Base-by-base conservation (phyloP, 1,284 basidiomycete genomes). In the Mycosarcoma mackinlayi region DNA sequence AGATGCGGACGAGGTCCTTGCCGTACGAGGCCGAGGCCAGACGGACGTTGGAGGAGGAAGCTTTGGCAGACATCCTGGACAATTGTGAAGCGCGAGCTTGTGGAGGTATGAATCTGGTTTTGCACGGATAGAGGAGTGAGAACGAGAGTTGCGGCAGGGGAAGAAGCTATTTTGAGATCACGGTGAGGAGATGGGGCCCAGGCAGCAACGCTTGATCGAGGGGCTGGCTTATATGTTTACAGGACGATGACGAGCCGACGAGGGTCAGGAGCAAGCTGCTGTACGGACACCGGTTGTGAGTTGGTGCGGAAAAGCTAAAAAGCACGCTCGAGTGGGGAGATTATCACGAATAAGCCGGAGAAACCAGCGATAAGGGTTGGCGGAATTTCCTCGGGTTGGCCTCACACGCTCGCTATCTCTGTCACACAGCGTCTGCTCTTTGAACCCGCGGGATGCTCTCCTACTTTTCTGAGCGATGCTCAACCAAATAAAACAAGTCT, bases 1-100 rank as follows among this genome's bases (percentile, higher is more conserved):
- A 63, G 46, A 79, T 51, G 45, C 76, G 73, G 37, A 79, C 77
- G 47, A 76, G 62, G 39, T 75, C 73, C 65, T 79, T 79, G 55
- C 77, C 77, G 61, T 79, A 79, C 23, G 71, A 68, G 41, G 68
- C 52, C 23, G 69, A 64, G 3, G 64, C 59, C 37, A 77, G 75
- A 14, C 54, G 59, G 24, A 72, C 73, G 48, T 50, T 66, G 19
- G 68, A 72, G 16, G 68, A 56, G n/a, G 68, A 72, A 31, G 67
- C 62, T 44, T 71, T 71, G 46, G 53, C 27, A 16, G 67, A 65
- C 67, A 71, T 71, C 21, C 25, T 24, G 27, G 27, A 4, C 25
- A 6, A 28, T 7, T 14, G 14, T 25, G 24, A 40, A 21, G 37
- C 16, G n/a, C 19, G 34, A 21, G 23, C 19, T 25, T 16, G 25